Conservation (phyloP, 495 filamentous ascomycete genomes). For the Aspergillus nidulans region DNA sequence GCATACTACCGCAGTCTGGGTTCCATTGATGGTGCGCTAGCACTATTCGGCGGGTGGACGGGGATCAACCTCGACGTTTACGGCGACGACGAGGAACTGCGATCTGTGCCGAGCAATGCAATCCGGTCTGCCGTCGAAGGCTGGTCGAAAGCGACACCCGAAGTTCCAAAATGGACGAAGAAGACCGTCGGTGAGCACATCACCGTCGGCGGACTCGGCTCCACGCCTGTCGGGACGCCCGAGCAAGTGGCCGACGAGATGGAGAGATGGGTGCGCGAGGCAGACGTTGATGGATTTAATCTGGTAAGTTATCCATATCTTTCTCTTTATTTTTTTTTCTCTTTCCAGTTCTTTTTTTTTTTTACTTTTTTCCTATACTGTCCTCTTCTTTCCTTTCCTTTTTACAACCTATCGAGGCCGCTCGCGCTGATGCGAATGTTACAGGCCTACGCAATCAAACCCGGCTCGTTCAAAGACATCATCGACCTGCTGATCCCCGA, state of each 20-base stretch:
- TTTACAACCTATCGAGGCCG: not conserved
- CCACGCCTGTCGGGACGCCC: constrained; percentile 52
- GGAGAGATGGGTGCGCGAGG: constrained; percentile 57
- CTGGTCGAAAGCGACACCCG: constrained; percentile 43
- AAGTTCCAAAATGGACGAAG: constrained; percentile 59
- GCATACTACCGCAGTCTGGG: constrained; percentile 44
- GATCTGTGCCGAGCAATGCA: constrained; percentile 60
- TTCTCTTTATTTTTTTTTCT: no score
- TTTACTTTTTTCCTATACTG: no score
- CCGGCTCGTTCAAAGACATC: constrained; percentile 59
- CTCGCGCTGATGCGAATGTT: constrained; percentile 1
- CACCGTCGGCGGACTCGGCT: constrained; percentile 55
- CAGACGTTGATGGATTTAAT: constrained; percentile 63
- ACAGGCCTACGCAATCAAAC: constrained; percentile 57
- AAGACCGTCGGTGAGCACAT: constrained; percentile 58
- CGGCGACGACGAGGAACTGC: constrained; percentile 51
- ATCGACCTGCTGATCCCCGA: constrained; percentile 48
- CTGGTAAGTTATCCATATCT: constrained; percentile 45
- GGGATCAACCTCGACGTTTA: constrained; percentile 51
- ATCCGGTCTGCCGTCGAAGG: constrained; percentile 48
- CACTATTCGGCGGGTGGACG: constrained; percentile 56
- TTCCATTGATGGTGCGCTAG: constrained; percentile 51
- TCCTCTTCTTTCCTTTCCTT: no score
- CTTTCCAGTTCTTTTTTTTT: no score
- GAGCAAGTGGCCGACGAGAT: constrained; percentile 55